Evolutionary conservation across 2,329 filamentous ascomycete species (phyloP).

Genomic region (Akanthomyces muscarius): DNA sequence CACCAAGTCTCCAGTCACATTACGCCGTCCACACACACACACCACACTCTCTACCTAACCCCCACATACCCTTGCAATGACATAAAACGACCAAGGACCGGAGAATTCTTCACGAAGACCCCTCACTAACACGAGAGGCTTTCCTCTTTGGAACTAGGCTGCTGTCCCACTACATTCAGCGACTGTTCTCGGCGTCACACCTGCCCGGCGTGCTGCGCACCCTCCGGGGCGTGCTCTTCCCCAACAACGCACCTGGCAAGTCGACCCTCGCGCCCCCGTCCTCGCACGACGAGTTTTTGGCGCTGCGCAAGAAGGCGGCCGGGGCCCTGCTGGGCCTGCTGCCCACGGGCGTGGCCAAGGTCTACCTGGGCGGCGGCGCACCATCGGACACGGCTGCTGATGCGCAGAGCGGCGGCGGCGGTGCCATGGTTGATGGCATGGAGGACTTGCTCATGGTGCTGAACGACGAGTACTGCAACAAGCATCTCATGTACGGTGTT

Average conservation of each 20-base stretch:
- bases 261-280: conserved; percentile 57
- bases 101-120: conserved; percentile 4
- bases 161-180: conserved; percentile 54
- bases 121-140: conserved; percentile 21
- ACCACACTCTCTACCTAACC: not conserved
- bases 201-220: conserved; percentile 65
- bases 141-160: conserved; percentile 42
- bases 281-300: conserved; percentile 54
- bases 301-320: conserved; percentile 65
- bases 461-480: conserved; percentile 83
- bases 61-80: not conserved
- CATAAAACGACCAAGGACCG: conserved; percentile 9
- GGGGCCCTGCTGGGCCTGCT: conserved; percentile 49
- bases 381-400: conserved; percentile 22
- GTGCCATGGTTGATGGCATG: conserved; percentile 53
- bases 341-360: conserved; percentile 43
- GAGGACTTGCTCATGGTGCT: conserved; percentile 69
- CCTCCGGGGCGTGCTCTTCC: conserved; percentile 76
- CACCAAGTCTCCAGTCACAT: not conserved
- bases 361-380: conserved; percentile 44
- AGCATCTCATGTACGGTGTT: conserved; percentile 79
- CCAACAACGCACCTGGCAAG: conserved; percentile 72
- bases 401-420: conserved; percentile 35
- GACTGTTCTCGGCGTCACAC: conserved; percentile 58
- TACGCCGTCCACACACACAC: not conserved